Evolutionary conservation across 2,329 filamentous ascomycete genomes (phyloP), one percentile per base, ranked within the genome.

Genomic region (Apiospora koreana): DNA sequence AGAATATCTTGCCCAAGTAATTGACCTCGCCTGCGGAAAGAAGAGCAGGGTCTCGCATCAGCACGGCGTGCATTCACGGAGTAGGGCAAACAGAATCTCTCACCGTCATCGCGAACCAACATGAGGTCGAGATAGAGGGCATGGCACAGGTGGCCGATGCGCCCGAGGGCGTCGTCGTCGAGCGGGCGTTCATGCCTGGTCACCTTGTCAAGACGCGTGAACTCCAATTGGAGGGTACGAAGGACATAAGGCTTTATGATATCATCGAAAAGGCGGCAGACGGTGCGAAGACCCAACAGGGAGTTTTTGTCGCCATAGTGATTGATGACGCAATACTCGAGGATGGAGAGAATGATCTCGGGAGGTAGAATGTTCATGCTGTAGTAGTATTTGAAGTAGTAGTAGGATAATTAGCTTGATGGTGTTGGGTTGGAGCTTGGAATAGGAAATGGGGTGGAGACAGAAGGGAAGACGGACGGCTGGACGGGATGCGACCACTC

Each of bases 51-150:
- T 58, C 16, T 69, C 62, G 10, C 65, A 70, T 75, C 46, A 78
- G 73, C 45, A 54, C n/a, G 4, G 2, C 5, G 46, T 9, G 66
- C 62, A 50, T 38, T 41, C 10, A 41, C n/a, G 38, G 23, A 9
- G 46, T 58, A 10, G 16, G 2, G 21, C 43, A 46, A 16, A 23
- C 25, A 73, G 82, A 73, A 78, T n/a, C 16, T 21, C 54, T 62
- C 54, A 87, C 86, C 75, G 68, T 87, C 84, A 74, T 88, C 86
- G 73, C 86, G 82, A 46, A 88, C 76, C 21, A 87, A 81, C 84
- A 86, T 87, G 76, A 88, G 77, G 74, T 88, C 86, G 65, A 88
- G 79, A 70, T 84, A 86, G 5, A 88, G 74, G 41, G 84, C 83
- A 73, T 83, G 83, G 79, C 84, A 86, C n/a, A 85, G 78, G 41